Base-by-base conservation (phyloP, 176 grass and related monocot genomes). In the Urochloa ruziziensis region DNA sequence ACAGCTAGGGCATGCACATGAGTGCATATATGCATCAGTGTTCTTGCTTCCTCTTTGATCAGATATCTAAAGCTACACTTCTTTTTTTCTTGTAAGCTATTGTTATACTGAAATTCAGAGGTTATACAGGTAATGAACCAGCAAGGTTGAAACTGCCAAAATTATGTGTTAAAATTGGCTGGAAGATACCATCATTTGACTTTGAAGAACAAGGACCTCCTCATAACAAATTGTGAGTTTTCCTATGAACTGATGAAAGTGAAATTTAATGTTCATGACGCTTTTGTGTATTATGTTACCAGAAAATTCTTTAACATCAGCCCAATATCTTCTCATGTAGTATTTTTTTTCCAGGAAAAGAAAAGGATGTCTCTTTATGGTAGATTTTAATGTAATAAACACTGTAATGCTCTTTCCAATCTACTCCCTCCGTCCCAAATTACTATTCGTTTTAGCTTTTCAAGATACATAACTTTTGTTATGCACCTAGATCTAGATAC, bases 141-240 rank as follows among this genome's bases (percentile, higher is more conserved):
- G 46, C 83, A 63, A 49, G 13, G 17, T n/a, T 11, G 7, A 82
- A 37, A 49, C 58, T 86, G 73, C 65, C 0, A 48, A 47, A 77
- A 58, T 4, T 90, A 25, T 90, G 83, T 37, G 25, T 12, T 46
- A 37, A 47, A 73, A 27, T 5, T 48, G 47, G 56, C 28, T 86
- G 79, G 79, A 82, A 90, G 33, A 14, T 49, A 39, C 88, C 62
- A 77, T 70, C 35, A 24, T 93, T 67, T 88, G 74, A 91, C 18
- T 86, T 97, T 68, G 49, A 91, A 79, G 81, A 86, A 79, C 65
- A 89, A 63, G 86, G 86, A 63, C 52, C 84, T 40, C 11, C 17
- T n/a, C 91, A 88, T 60, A 58, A 29, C 43, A 89, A 36, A 74
- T 15, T 83, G 94, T 87, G 91, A 89, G 93, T 80, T 91, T 86